phyloP scores from a whole-genome alignment of 2,329 filamentous ascomycete species.

The Diaporthe eres region DNA sequence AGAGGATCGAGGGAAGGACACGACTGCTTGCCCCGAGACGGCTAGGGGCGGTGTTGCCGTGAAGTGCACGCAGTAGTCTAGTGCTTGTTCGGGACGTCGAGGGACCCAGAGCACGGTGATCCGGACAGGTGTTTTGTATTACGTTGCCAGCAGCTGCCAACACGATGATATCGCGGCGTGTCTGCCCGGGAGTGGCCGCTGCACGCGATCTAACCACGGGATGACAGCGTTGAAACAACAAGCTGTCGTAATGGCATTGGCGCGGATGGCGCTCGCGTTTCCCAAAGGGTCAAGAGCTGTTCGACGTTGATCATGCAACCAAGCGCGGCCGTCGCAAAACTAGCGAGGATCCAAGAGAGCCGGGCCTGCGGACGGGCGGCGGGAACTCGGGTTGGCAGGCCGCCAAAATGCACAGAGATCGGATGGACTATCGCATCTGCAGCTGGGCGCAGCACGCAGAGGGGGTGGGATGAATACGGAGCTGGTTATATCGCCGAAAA shows the following conservation, averaged over 20 bases:
- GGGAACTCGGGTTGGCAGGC: conserved; percentile 30
- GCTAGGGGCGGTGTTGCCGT: conserved; percentile 32
- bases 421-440: conserved; percentile 20
- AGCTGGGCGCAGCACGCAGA: neutral
- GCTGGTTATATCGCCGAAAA: conserved; percentile 18
- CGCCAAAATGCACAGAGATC: conserved; percentile 18
- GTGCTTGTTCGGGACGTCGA: conserved; percentile 22
- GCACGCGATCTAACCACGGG: conserved; percentile 1
- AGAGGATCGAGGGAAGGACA: neutral
- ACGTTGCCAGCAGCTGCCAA: neutral
- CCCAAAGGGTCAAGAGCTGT: conserved; percentile 3
- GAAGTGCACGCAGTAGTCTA: conserved; percentile 18
- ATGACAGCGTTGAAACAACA: neutral
- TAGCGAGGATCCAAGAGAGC: conserved; percentile 2
- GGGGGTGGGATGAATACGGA: neutral
- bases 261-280: conserved; percentile 12
- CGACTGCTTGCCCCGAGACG: conserved; percentile 6
- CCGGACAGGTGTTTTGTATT: conserved; percentile 8
- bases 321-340: conserved; percentile 18
- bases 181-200: conserved; percentile 26
- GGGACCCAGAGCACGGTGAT: conserved; percentile 23
- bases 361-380: conserved; percentile 16
- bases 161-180: conserved; percentile 5
- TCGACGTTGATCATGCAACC: conserved; percentile 29
- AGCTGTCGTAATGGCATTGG: neutral